Conservation (phyloP, 495 filamentous ascomycete species). For the Aspergillus hancockii region DNA sequence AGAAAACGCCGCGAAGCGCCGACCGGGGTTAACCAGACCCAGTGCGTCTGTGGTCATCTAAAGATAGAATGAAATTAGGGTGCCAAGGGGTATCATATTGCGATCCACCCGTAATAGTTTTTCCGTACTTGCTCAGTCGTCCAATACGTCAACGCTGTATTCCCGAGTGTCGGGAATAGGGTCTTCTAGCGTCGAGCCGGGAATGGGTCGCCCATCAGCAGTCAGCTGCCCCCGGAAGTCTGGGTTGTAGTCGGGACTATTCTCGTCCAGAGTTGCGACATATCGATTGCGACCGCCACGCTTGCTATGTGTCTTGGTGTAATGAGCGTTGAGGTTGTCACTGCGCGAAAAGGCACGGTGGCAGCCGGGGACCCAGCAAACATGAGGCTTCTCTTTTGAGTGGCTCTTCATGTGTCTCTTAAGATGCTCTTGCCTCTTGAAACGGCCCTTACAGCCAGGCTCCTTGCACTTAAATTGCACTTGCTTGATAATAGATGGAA, state of each 20-base stretch:
- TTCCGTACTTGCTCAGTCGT: slow-evolving; percentile 29
- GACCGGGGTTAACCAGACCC: slow-evolving; percentile 23
- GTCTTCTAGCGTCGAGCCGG: slow-evolving; percentile 43
- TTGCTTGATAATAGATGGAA: slow-evolving; percentile 43
- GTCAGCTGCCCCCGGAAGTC: slow-evolving; percentile 50
- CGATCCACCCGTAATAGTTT: slow-evolving; percentile 20
- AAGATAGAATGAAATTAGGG: slow-evolving; percentile 25
- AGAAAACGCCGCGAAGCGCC: slow-evolving; percentile 38
- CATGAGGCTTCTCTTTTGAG: slow-evolving; percentile 55
- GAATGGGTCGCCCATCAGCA: slow-evolving; percentile 44
- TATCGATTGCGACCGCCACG: slow-evolving; percentile 50
- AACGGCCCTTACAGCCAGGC: slow-evolving; percentile 49
- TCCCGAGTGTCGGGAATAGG: slow-evolving; percentile 37
- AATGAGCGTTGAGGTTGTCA: slow-evolving; percentile 52
- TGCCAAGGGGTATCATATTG: slow-evolving; percentile 27
- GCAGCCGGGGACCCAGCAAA: slow-evolving; percentile 50
- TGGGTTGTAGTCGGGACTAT: slow-evolving; percentile 45
- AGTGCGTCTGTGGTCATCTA: slow-evolving; percentile 23
- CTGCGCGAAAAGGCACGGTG: slow-evolving; percentile 47
- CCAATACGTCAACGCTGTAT: slow-evolving; percentile 38
- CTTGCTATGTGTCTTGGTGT: slow-evolving; percentile 52
- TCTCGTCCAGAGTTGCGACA: slow-evolving; percentile 48
- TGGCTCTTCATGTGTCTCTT: slow-evolving; percentile 65
- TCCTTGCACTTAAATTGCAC: slow-evolving; percentile 53
- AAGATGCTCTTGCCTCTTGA: slow-evolving; percentile 64